A percentile compares a stretch with the other conserved stretches of the same genome.
Conservation (phyloP, 2,329 filamentous ascomycete genomes). For the Ploettnerulaceae sp. region DNA sequence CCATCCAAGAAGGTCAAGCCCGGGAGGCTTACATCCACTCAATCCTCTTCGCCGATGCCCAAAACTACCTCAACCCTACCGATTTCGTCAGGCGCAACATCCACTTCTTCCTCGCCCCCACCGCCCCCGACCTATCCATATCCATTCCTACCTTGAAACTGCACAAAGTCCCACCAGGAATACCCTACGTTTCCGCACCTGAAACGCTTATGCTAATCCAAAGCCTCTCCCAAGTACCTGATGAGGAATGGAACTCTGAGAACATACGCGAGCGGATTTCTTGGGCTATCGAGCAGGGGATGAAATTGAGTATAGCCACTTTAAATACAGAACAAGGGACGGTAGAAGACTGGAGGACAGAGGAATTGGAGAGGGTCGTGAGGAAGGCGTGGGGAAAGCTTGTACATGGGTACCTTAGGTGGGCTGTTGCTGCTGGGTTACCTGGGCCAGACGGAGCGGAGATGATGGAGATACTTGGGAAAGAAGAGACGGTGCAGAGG, state of each 20-base stretch:
- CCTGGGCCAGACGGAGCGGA: slow-evolving; percentile 49
- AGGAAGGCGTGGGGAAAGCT: slow-evolving; percentile 38
- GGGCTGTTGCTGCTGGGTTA: slow-evolving; percentile 48
- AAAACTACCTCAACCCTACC: slow-evolving; percentile 51
- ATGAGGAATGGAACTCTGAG: slow-evolving; percentile 7
- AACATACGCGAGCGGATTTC: slow-evolving; percentile 7
- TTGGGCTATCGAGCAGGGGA: slow-evolving; percentile 11
- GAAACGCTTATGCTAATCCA: slow-evolving; percentile 14
- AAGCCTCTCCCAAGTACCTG: slow-evolving; percentile 11
- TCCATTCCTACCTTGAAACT: slow-evolving; percentile 19
- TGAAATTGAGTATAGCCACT: background rate
- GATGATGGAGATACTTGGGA: slow-evolving; percentile 51
- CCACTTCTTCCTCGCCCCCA: slow-evolving; percentile 50
- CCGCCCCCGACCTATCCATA: slow-evolving; percentile 15
- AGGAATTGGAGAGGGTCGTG: background rate
- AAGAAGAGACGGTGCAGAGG: slow-evolving; percentile 43
- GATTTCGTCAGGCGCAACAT: slow-evolving; percentile 52
- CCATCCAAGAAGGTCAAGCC: slow-evolving; percentile 30
- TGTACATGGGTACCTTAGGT: slow-evolving; percentile 51
- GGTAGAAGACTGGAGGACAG: background rate
- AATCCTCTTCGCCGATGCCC: slow-evolving; percentile 49
- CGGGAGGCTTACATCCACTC: slow-evolving; percentile 44
- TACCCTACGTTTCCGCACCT: background rate
- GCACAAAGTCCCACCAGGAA: slow-evolving; percentile 13
- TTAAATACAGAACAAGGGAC: background rate